Percentiles rank a stretch among this genome's conserved stretches.
These are phyloP conservation scores for Lecanicillium sp. DNA, from an alignment of 2,329 filamentous ascomycete genomes.

Conservation along the genomic window DNA sequence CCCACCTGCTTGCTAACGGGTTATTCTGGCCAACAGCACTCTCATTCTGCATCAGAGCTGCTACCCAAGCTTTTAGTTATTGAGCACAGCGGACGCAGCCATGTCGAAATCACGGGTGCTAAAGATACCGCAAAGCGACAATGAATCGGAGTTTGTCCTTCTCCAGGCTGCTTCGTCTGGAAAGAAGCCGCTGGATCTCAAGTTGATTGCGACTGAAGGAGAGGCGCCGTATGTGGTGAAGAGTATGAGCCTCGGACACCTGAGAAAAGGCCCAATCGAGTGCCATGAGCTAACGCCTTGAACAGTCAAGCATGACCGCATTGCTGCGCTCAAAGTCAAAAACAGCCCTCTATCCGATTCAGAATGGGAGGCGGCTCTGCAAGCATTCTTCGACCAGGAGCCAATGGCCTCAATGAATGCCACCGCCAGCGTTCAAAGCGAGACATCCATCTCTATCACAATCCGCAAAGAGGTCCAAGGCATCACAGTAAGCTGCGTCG, in stretches of 20 bases:
- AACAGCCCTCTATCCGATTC: slow-evolving; percentile 49
- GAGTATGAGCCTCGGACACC: slow-evolving; percentile 39
- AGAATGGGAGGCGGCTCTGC: slow-evolving; percentile 63
- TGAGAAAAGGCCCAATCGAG: too few relatives aligned
- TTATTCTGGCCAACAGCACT: too few relatives aligned
- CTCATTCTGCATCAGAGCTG: not conserved
- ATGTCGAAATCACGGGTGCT: slow-evolving; percentile 8
- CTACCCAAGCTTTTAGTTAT: too few relatives aligned
- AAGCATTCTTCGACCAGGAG: slow-evolving; percentile 48
- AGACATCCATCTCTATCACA: slow-evolving; percentile 50
- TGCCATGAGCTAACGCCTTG: slow-evolving; percentile 17
- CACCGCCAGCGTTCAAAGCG: slow-evolving; percentile 51
- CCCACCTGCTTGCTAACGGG: too few relatives aligned
- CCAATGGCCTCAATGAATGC: slow-evolving; percentile 50
- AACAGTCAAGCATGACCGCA: slow-evolving; percentile 51
- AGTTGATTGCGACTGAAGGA: slow-evolving; percentile 63
- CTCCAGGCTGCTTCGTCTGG: slow-evolving; percentile 50
- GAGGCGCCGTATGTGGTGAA: slow-evolving; percentile 52
- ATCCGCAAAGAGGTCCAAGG: slow-evolving; percentile 61
- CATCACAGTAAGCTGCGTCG: slow-evolving; percentile 52
- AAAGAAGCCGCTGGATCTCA: slow-evolving; percentile 54
- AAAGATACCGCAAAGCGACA: slow-evolving; percentile 10
- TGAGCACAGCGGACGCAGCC: too few relatives aligned
- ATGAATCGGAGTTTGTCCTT: slow-evolving; percentile 43
- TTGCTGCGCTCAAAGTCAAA: slow-evolving; percentile 46